A percentile compares a stretch with the other conserved stretches of the same genome.
Evolutionary conservation across 129 eudicot genomes (phyloP).

Genomic region (Artemisia annua): DNA sequence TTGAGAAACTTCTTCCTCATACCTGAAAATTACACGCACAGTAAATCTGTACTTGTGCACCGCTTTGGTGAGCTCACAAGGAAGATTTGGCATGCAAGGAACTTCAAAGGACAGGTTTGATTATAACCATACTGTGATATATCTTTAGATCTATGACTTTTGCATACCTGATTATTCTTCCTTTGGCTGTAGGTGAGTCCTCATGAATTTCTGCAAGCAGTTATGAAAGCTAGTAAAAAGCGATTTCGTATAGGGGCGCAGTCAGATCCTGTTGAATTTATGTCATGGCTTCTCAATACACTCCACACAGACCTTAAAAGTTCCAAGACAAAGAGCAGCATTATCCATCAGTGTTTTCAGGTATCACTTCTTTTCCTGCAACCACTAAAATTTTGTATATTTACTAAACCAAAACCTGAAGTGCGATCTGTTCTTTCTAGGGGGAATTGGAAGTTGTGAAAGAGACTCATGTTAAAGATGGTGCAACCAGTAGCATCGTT

Average conservation of each 20-base stretch:
- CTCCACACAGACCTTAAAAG: conserved; percentile 74
- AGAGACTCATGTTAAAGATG: conserved; percentile 59
- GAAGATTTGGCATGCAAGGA: conserved; percentile 95
- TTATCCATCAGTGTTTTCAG: conserved; percentile 92
- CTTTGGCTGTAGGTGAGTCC: conserved; percentile 76
- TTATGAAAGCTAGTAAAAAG: conserved; percentile 91
- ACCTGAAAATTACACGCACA: conserved; percentile 78
- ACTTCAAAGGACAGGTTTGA: conserved; percentile 92
- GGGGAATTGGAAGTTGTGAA: conserved; percentile 94
- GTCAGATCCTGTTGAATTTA: conserved; percentile 92
- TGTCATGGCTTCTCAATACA: conserved; percentile 93
- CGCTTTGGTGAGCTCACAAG: conserved; percentile 98
- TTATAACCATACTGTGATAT: background rate
- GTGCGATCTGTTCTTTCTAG: conserved; percentile 23
- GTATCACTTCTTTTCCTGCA: conserved; percentile 26
- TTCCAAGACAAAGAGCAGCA: conserved; percentile 62
- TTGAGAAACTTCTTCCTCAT: conserved; percentile 92
- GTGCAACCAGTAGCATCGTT: conserved; percentile 27
- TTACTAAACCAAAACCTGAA: background rate
- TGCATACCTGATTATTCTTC: background rate
- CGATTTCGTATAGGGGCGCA: conserved; percentile 82
- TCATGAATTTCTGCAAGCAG: conserved; percentile 96
- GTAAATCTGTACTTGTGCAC: conserved; percentile 87
- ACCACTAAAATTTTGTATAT: background rate
- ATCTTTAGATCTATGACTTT: conserved; percentile 1